A percentile compares a stretch with the other conserved stretches of the same genome.
Evolutionary conservation across 75 land plant genomes (phyloP).

Genomic region (Azolla pinnata): DNA sequence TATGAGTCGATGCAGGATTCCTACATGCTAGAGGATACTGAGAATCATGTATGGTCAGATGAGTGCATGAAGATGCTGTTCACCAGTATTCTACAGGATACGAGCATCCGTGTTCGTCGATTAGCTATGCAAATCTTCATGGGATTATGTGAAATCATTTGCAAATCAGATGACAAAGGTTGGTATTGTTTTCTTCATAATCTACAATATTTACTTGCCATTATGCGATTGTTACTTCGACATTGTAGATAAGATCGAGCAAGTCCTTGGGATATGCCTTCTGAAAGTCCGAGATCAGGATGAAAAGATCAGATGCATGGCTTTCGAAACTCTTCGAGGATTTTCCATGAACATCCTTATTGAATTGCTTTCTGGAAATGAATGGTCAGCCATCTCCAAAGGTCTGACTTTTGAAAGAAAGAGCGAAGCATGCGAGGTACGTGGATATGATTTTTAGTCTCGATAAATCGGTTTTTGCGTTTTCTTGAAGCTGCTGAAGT

Average conservation of each 20-base stretch:
- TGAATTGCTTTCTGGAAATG: neutral
- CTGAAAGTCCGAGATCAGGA: slow-evolving; percentile 4
- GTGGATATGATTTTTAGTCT: neutral
- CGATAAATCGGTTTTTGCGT: neutral
- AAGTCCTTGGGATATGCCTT: neutral
- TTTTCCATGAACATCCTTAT: neutral
- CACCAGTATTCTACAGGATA: neutral
- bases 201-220: no score
- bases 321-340: neutral
- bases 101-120: slow-evolving; percentile 6
- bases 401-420: neutral
- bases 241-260: no score
- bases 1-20: neutral
- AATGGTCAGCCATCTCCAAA: neutral
- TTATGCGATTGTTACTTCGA: neutral
- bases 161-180: no score
- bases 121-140: neutral
- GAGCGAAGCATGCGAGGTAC: neutral
- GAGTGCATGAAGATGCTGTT: neutral
- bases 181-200: no score
- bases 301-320: neutral
- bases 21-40: neutral
- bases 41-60: neutral
- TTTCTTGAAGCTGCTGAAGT: neutral
- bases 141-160: neutral